These are phyloP conservation scores for Stachybotrys elegans DNA, from an alignment of 2,329 filamentous ascomycete species.

Conservation along the genomic window DNA sequence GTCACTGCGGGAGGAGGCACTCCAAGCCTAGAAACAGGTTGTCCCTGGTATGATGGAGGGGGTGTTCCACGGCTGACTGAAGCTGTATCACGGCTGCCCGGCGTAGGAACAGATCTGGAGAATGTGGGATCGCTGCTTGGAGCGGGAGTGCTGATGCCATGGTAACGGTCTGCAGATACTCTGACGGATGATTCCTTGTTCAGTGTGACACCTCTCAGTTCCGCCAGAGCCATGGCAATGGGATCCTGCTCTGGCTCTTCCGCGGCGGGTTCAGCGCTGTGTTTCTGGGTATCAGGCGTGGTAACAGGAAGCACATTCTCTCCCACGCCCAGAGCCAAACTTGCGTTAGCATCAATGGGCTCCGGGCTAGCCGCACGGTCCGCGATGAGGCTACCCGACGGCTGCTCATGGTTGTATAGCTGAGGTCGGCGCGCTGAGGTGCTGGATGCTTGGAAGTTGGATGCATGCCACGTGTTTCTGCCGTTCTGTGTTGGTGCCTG, in stretches of 20 bases:
- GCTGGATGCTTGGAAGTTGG: slow-evolving; percentile 19
- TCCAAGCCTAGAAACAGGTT: slow-evolving; percentile 66
- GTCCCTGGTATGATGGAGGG: slow-evolving; percentile 78
- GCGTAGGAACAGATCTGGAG: slow-evolving; percentile 54
- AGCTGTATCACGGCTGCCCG: slow-evolving; percentile 38
- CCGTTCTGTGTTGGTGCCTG: slow-evolving; percentile 33
- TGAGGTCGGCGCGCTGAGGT: slow-evolving; percentile 33
- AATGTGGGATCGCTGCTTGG: slow-evolving; percentile 31
- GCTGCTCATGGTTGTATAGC: slow-evolving; percentile 29
- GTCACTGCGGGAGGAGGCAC: slow-evolving; percentile 91
- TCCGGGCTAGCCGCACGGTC: slow-evolving; percentile 64
- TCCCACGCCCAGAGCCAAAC: slow-evolving; percentile 87
- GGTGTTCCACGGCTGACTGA: slow-evolving; percentile 68
- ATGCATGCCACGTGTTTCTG: slow-evolving; percentile 57
- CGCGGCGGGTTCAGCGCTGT: slow-evolving; percentile 21
- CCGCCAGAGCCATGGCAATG: slow-evolving; percentile 86
- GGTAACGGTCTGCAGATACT: slow-evolving; percentile 94
- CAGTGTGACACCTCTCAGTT: slow-evolving; percentile 76
- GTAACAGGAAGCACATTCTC: slow-evolving; percentile 95
- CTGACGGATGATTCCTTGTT: slow-evolving; percentile 74
- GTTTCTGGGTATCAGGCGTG: slow-evolving; percentile 59
- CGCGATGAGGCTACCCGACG: slow-evolving; percentile 28
- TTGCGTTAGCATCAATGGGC: slow-evolving; percentile 85
- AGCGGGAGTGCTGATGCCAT: slow-evolving; percentile 80
- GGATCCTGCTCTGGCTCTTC: slow-evolving; percentile 67